These are phyloP conservation scores for Kodamaea anthophila DNA, from an alignment of 1,139 yeast genomes.

Conservation along the genomic window DNA sequence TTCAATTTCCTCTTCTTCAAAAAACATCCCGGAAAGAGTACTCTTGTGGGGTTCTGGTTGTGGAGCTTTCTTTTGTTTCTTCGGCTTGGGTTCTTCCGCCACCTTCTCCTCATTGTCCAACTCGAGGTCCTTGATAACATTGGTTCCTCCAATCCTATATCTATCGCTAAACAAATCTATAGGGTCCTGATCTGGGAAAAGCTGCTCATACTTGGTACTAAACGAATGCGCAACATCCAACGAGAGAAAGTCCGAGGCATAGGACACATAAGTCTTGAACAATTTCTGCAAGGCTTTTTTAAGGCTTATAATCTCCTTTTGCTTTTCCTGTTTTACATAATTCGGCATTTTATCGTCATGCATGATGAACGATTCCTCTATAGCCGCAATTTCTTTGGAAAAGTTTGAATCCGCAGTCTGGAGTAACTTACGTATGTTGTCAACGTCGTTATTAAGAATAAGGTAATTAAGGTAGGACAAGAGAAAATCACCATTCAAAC, in stretches of 20 bases:
- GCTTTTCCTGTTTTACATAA: slow-evolving; percentile 15
- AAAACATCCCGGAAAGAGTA: slow-evolving; percentile 4
- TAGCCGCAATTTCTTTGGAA: slow-evolving; percentile 29
- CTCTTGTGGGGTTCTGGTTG: background rate
- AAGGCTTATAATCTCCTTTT: slow-evolving; percentile 18
- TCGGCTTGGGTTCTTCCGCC: slow-evolving; percentile 13
- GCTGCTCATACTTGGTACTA: slow-evolving; percentile 58
- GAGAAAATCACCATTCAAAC: slow-evolving; percentile 55
- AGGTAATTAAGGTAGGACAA: slow-evolving; percentile 69
- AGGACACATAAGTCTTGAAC: slow-evolving; percentile 23
- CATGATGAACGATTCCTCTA: slow-evolving; percentile 13
- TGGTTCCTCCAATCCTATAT: slow-evolving; percentile 36
- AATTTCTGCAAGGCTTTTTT: slow-evolving; percentile 22
- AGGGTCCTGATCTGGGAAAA: slow-evolving; percentile 57
- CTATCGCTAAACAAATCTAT: slow-evolving; percentile 39
- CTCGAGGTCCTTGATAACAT: slow-evolving; percentile 41
- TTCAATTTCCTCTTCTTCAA: slow-evolving; percentile 6
- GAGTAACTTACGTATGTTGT: slow-evolving; percentile 75
- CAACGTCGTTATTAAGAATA: slow-evolving; percentile 66
- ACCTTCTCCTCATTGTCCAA: slow-evolving; percentile 23
- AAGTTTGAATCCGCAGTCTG: slow-evolving; percentile 47
- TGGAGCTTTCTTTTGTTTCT: slow-evolving; percentile 11
- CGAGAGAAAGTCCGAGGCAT: slow-evolving; percentile 50
- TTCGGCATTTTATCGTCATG: slow-evolving; percentile 17
- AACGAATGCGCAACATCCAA: slow-evolving; percentile 60